Conservation (phyloP, 805 yeast species). For the Yarrowia sp. region DNA sequence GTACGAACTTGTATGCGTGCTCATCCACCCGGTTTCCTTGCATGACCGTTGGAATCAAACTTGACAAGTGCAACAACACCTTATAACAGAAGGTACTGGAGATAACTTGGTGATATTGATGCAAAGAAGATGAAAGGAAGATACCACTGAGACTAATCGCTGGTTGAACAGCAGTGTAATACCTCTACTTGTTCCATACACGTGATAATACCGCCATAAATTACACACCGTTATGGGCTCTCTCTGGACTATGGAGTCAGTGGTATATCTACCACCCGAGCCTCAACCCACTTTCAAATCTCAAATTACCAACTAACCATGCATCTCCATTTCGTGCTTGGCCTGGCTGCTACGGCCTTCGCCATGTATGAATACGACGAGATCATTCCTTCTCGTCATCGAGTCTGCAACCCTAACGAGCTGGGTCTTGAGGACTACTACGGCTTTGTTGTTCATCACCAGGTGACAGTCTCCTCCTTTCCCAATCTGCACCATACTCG, state of each 20-base stretch:
- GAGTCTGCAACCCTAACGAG: constrained; percentile 42
- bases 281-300: neutral
- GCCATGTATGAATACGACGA: constrained; percentile 16
- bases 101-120: neutral
- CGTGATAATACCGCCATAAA: no score
- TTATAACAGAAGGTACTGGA: neutral
- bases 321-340: neutral
- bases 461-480: constrained; percentile 27
- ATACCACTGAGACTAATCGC: neutral
- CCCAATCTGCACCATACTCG: constrained; percentile 40
- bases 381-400: constrained; percentile 21
- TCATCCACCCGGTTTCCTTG: neutral
- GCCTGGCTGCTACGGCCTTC: constrained; percentile 3
- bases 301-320: neutral
- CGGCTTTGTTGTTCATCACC: constrained; percentile 44
- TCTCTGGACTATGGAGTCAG: neutral
- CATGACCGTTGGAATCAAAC: neutral
- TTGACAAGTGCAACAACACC: constrained; percentile 6
- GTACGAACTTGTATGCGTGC: neutral
- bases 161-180: no score
- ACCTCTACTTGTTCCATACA: no score
- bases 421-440: constrained; percentile 41
- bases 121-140: neutral
- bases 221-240: neutral
- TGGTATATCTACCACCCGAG: neutral